phyloP scores from a whole-genome alignment of 495 filamentous ascomycete genomes.

The Daldinia vernicosa region DNA sequence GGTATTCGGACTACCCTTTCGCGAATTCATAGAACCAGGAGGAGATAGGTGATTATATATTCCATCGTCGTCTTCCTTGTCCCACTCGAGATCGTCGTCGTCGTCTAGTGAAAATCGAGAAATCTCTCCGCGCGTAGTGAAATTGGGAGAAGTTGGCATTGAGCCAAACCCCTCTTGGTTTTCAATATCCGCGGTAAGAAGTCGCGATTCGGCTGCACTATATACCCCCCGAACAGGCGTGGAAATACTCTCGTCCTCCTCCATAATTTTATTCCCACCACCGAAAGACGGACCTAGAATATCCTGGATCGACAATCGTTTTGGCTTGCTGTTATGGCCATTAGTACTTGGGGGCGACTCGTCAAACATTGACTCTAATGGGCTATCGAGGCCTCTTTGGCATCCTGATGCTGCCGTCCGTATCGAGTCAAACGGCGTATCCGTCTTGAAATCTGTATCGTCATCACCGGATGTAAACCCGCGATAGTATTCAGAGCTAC shows the following conservation, averaged over 20 bases:
- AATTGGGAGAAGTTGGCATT: constrained; percentile 25
- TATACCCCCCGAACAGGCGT: constrained; percentile 62
- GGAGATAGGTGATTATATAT: constrained; percentile 63
- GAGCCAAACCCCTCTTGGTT: constrained; percentile 22
- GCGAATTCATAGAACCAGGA: constrained; percentile 59
- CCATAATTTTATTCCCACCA: constrained; percentile 65
- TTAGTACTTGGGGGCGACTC: constrained; percentile 68
- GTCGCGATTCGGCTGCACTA: constrained; percentile 34
- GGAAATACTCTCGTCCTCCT: constrained; percentile 69
- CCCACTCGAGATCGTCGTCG: constrained; percentile 69
- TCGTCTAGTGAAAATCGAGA: constrained; percentile 63
- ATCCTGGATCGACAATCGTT: constrained; percentile 66
- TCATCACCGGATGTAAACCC: constrained; percentile 81
- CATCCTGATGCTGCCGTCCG: constrained; percentile 79
- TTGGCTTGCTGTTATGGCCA: constrained; percentile 61
- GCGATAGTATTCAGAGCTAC: constrained; percentile 84
- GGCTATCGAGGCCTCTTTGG: constrained; percentile 60
- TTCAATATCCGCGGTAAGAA: constrained; percentile 30
- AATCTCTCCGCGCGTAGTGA: constrained; percentile 51
- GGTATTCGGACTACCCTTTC: constrained; percentile 56
- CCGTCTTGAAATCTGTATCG: constrained; percentile 84
- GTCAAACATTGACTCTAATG: constrained; percentile 89
- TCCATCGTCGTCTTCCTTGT: constrained; percentile 62
- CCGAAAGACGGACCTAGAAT: constrained; percentile 59
- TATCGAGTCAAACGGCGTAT: constrained; percentile 91